These are phyloP conservation scores for Aspergillus sp. DNA, from an alignment of 2,329 filamentous ascomycete genomes.

Conservation along the genomic window DNA sequence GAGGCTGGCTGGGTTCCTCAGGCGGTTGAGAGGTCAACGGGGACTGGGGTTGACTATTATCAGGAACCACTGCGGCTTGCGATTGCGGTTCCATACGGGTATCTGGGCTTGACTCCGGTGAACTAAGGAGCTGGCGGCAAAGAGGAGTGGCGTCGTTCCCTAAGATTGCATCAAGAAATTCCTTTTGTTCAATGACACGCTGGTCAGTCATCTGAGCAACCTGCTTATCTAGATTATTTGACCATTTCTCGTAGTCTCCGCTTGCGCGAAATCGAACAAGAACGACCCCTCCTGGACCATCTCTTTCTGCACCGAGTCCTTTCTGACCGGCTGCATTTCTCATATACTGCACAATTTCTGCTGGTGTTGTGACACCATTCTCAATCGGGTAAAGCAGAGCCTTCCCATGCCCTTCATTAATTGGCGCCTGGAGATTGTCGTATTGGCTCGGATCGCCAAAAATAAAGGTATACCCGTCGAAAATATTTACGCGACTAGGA, in stretches of 20 bases:
- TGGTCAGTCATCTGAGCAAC: constrained; percentile 72
- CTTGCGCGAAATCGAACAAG: constrained; percentile 67
- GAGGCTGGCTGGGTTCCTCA: constrained; percentile 11
- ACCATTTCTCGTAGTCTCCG: constrained; percentile 62
- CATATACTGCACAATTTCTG: constrained; percentile 75
- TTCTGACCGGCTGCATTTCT: constrained; percentile 71
- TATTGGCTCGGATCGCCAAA: constrained; percentile 76
- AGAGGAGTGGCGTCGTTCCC: constrained; percentile 71
- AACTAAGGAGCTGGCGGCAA: constrained; percentile 57
- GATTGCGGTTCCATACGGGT: constrained; percentile 1
- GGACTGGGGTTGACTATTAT: neutral
- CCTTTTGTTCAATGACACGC: constrained; percentile 79
- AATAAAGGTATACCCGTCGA: constrained; percentile 82
- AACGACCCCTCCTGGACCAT: constrained; percentile 64
- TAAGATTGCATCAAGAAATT: constrained; percentile 86
- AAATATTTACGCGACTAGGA: constrained; percentile 61
- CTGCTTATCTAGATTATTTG: constrained; percentile 60
- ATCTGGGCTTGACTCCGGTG: constrained; percentile 40
- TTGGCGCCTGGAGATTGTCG: constrained; percentile 66
- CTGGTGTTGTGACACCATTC: constrained; percentile 59
- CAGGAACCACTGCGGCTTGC: neutral
- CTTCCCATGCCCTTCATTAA: constrained; percentile 79
- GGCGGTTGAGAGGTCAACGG: neutral
- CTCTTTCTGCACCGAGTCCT: constrained; percentile 58
- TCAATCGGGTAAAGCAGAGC: constrained; percentile 62